phyloP scores from a whole-genome alignment of 371 early-diverging fungal genomes.

The Synchytrium microbalum region DNA sequence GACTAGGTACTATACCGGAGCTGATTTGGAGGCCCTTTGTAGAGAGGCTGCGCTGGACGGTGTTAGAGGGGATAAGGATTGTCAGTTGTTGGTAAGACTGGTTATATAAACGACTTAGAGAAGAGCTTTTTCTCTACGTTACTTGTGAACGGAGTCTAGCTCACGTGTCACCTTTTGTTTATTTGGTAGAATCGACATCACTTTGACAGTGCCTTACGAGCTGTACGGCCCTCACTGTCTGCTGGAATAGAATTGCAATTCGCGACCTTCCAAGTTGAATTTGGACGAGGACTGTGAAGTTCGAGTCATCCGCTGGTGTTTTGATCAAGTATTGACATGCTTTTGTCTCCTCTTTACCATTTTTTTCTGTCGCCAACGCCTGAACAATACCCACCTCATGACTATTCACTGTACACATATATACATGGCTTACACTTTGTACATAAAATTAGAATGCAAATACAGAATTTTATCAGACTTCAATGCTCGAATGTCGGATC shows the following conservation, averaged over 20 bases:
- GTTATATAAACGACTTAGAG: neutral
- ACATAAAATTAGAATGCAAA: neutral
- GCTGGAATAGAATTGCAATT: constrained; percentile 43
- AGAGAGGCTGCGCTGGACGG: constrained; percentile 93
- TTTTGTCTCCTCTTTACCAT: too few relatives aligned
- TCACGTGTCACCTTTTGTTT: constrained; percentile 3
- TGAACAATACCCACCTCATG: too few relatives aligned
- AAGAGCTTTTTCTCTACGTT: constrained; percentile 8
- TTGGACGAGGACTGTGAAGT: constrained; percentile 8
- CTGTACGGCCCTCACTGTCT: constrained; percentile 42
- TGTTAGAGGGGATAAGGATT: constrained; percentile 27
- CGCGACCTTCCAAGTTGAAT: constrained; percentile 14
- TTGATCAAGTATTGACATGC: too few relatives aligned
- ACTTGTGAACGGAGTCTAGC: neutral
- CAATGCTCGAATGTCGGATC: too few relatives aligned
- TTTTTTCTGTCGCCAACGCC: too few relatives aligned
- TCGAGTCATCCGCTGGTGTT: too few relatives aligned
- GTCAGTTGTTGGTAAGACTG: neutral
- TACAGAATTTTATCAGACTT: too few relatives aligned
- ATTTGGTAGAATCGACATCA: constrained; percentile 26
- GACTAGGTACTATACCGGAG: constrained; percentile 91
- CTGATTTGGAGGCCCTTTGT: constrained; percentile 92
- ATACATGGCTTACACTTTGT: neutral
- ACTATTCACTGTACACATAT: too few relatives aligned
- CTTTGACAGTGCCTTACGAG: constrained; percentile 40